Percentiles rank a stretch among this genome's conserved stretches.
These are phyloP conservation scores for Fusarium fracticaudum DNA, from an alignment of 2,329 filamentous ascomycete genomes.

Conservation along the genomic window DNA sequence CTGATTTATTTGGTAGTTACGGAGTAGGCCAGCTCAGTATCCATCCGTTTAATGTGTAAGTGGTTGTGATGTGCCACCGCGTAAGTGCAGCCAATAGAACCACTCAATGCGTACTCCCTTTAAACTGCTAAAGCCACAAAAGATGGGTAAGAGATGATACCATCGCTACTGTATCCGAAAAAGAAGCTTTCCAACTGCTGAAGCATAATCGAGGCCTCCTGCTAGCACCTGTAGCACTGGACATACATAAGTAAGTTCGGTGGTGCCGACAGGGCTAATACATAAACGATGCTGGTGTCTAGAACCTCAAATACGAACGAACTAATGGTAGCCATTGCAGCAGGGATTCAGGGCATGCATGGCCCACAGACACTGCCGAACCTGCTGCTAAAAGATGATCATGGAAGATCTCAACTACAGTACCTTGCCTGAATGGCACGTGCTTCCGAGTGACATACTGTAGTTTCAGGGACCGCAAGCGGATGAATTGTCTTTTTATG, in stretches of 20 bases:
- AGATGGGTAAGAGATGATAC: not conserved
- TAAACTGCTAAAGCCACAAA: not conserved
- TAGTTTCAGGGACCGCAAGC: not conserved
- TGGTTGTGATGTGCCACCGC: not conserved
- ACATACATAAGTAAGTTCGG: not conserved
- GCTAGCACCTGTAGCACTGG: not conserved
- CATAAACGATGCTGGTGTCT: not conserved
- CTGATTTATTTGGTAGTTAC: not conserved
- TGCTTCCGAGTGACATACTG: not conserved
- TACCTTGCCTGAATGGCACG: not conserved
- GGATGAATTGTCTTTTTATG: not conserved
- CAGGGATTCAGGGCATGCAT: not conserved
- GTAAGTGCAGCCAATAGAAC: not conserved
- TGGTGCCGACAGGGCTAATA: not conserved
- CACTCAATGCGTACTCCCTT: not conserved
- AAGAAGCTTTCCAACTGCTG: not conserved
- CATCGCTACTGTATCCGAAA: not conserved
- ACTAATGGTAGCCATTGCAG: not conserved
- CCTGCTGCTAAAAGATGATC: not conserved
- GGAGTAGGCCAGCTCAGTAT: not conserved
- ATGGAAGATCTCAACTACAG: not conserved
- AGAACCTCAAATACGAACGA: constrained; percentile 1
- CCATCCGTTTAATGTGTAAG: not conserved
- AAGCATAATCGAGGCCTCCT: not conserved
- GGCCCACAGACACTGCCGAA: not conserved